Evolutionary conservation across 176 grass and related monocot genomes (phyloP).

Genomic region (Thinopyrum elongatum): DNA sequence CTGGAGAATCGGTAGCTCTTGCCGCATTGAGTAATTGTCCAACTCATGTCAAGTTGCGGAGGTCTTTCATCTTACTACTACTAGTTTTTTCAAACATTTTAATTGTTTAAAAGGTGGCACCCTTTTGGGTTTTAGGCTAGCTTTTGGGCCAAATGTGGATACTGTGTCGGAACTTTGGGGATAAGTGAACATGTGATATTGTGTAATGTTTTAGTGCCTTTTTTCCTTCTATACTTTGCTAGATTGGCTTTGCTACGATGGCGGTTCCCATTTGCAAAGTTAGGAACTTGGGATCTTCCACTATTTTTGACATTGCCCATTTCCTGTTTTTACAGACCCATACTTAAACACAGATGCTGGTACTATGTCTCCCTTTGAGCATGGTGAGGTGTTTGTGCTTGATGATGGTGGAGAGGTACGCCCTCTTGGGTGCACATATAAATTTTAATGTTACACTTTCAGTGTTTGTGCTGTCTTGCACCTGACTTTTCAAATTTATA

Average conservation of each 20-base stretch:
- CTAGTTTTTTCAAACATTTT: background rate
- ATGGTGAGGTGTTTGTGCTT: slow-evolving; percentile 98
- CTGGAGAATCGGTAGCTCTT: background rate
- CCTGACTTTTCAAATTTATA: slow-evolving; percentile 28
- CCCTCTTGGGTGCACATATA: background rate
- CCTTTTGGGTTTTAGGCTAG: slow-evolving; percentile 5
- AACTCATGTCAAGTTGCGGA: background rate
- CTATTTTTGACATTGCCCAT: background rate
- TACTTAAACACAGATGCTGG: slow-evolving; percentile 97
- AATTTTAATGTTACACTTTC: background rate
- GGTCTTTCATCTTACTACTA: background rate
- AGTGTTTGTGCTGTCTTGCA: background rate
- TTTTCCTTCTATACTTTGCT: background rate
- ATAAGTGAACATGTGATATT: background rate
- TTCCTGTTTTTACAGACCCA: slow-evolving; percentile 58
- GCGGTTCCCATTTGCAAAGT: background rate
- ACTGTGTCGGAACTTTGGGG: background rate
- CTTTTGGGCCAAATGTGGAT: background rate
- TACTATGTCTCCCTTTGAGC: slow-evolving; percentile 97
- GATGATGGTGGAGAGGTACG: slow-evolving; percentile 94
- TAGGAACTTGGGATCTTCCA: background rate
- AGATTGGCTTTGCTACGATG: background rate
- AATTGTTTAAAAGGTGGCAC: background rate
- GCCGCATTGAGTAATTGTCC: background rate
- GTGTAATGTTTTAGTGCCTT: background rate